phyloP scores from a whole-genome alignment of 305 asterid species.

The Fraxinus baroniana region DNA sequence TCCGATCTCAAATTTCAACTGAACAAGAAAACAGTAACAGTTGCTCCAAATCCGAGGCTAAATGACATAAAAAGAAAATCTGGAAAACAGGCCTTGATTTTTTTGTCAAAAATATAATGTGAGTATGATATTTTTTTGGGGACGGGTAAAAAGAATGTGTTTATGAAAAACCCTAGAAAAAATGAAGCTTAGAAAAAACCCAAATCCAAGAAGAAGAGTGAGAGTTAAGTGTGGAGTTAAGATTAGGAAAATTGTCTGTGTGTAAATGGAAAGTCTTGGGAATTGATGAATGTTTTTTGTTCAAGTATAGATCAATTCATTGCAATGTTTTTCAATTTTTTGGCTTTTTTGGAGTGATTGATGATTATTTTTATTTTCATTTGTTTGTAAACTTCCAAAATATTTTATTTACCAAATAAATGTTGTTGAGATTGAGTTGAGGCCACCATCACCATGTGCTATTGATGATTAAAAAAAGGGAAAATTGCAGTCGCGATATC shows the following conservation, averaged over 20 bases:
- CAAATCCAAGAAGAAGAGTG: constrained; percentile 44
- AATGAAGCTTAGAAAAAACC: constrained; percentile 28
- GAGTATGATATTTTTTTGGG: not conserved
- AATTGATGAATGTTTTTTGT: constrained; percentile 57
- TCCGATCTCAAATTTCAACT: constrained; percentile 39
- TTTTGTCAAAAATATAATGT: constrained; percentile 27
- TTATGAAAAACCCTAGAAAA: constrained; percentile 61
- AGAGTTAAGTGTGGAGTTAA: not conserved
- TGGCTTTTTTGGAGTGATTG: not conserved
- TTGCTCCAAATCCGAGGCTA: constrained; percentile 33
- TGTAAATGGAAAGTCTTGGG: constrained; percentile 41
- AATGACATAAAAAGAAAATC: not conserved
- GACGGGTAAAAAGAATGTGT: constrained; percentile 24
- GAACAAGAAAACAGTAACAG: constrained; percentile 25
- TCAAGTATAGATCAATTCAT: not conserved
- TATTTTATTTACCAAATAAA: not conserved
- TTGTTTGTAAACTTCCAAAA: not conserved
- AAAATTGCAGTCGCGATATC: no score
- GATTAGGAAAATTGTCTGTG: constrained; percentile 18
- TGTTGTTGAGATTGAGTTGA: not conserved
- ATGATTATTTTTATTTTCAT: not conserved
- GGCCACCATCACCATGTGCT: not conserved
- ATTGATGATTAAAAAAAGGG: constrained; percentile 3
- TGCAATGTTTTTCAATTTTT: not conserved
- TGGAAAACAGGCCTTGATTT: constrained; percentile 19